These are phyloP conservation scores for Suillus subalutaceus DNA, from an alignment of 768 basidiomycete species.

Conservation along the genomic window DNA sequence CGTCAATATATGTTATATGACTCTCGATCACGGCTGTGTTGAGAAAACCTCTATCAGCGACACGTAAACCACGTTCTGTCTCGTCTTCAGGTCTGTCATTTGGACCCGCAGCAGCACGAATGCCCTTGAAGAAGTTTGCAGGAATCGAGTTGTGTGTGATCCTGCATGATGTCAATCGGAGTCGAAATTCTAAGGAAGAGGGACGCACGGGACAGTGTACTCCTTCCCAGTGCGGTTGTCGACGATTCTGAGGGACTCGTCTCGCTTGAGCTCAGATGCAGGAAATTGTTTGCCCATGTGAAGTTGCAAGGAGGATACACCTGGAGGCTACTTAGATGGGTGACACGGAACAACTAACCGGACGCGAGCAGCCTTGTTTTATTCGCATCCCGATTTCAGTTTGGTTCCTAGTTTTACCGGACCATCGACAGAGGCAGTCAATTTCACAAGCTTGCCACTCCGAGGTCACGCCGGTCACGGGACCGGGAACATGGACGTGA, in stretches of 20 bases:
- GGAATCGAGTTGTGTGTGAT: slow-evolving; percentile 80
- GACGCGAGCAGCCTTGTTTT: slow-evolving; percentile 1
- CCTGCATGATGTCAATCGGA: slow-evolving; percentile 38
- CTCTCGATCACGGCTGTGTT: slow-evolving; percentile 83
- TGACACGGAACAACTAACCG: background rate
- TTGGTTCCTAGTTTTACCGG: slow-evolving; percentile 1
- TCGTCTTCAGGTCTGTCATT: slow-evolving; percentile 81
- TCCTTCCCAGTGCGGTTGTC: slow-evolving; percentile 88
- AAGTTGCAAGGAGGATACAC: background rate
- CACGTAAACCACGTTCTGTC: slow-evolving; percentile 77
- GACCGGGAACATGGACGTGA: background rate
- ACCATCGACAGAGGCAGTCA: background rate
- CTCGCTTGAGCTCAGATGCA: slow-evolving; percentile 18
- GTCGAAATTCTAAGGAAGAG: background rate
- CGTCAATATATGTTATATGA: slow-evolving; percentile 89
- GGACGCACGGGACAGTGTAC: slow-evolving; percentile 70
- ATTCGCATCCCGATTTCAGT: background rate
- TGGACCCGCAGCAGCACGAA: slow-evolving; percentile 57
- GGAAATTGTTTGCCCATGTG: slow-evolving; percentile 32
- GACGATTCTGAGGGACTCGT: slow-evolving; percentile 58
- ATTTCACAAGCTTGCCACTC: slow-evolving; percentile 4
- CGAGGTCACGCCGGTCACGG: background rate
- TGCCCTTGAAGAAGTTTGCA: slow-evolving; percentile 80
- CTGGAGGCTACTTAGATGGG: background rate
- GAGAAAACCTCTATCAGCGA: slow-evolving; percentile 79